Percentiles rank a stretch among this genome's conserved stretches.
phyloP scores from a whole-genome alignment of 2,329 filamentous ascomycete species.

The Parastagonospora nodorum region DNA sequence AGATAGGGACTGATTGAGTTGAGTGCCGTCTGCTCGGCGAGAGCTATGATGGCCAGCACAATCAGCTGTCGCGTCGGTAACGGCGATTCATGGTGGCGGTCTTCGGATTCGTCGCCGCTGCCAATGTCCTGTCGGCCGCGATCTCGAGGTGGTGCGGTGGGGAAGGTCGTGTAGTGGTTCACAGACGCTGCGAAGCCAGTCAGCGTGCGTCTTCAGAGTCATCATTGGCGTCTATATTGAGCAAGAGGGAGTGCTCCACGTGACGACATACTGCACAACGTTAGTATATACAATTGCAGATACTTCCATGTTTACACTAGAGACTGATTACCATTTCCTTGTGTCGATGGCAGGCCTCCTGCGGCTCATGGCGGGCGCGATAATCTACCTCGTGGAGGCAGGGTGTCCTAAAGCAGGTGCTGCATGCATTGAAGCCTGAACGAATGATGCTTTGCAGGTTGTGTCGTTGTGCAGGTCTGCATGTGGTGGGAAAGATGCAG shows the following conservation, averaged over 20 bases:
- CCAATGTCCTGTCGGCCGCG: conserved; percentile 57
- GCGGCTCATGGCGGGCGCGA: conserved; percentile 33
- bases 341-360: conserved; percentile 43
- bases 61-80: conserved; percentile 82
- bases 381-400: conserved; percentile 30
- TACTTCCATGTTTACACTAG: too few species aligned
- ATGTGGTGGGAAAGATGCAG: not conserved
- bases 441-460: not conserved
- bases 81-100: conserved; percentile 65
- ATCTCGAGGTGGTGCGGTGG: conserved; percentile 72
- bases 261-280: too few species aligned
- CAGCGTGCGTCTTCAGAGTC: too few species aligned
- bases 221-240: too few species aligned
- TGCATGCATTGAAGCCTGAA: conserved; percentile 17
- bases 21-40: conserved; percentile 93
- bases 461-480: not conserved
- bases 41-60: conserved; percentile 83
- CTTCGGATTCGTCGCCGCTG: conserved; percentile 41
- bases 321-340: conserved; percentile 41
- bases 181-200: conserved; percentile 45
- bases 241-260: too few species aligned
- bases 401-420: conserved; percentile 3
- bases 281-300: too few species aligned
- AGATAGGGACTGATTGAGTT: conserved; percentile 97
- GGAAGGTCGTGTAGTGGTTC: conserved; percentile 80